A percentile compares a stretch with the other conserved stretches of the same genome.
phyloP scores from a whole-genome alignment of 1,284 basidiomycete species.

The Grifola frondosa region DNA sequence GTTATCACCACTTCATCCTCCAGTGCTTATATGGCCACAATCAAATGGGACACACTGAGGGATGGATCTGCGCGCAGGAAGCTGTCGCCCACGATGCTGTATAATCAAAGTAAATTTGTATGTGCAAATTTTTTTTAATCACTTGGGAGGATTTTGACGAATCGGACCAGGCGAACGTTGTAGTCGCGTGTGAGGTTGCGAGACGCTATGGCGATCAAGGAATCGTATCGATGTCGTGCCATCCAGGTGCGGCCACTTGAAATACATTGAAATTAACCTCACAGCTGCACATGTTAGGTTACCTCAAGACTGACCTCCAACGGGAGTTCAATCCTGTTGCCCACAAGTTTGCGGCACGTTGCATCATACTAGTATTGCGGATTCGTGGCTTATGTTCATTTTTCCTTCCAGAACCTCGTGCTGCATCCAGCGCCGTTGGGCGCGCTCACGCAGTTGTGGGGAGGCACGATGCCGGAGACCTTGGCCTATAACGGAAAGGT shows the following conservation, averaged over 20 bases:
- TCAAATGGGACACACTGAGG: background rate
- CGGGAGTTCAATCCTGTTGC: slow-evolving; percentile 8
- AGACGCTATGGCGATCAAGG: slow-evolving; percentile 46
- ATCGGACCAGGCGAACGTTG: slow-evolving; percentile 31
- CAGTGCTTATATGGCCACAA: slow-evolving; percentile 9
- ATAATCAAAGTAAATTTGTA: background rate
- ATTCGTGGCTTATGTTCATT: too few species aligned
- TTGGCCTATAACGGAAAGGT: slow-evolving; percentile 25
- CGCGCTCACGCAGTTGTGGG: slow-evolving; percentile 26
- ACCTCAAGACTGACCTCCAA: slow-evolving; percentile 18
- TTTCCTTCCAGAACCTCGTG: slow-evolving; percentile 1
- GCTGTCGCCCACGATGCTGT: background rate
- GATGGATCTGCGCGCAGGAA: background rate
- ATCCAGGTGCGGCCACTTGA: slow-evolving; percentile 31
- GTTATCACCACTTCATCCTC: slow-evolving; percentile 20
- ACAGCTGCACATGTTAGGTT: slow-evolving; percentile 3
- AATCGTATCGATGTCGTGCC: slow-evolving; percentile 46
- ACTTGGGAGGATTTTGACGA: slow-evolving; percentile 3
- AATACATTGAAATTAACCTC: background rate
- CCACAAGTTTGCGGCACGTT: slow-evolving; percentile 9
- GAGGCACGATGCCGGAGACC: slow-evolving; percentile 23
- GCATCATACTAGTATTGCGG: too few species aligned
- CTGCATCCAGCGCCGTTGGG: slow-evolving; percentile 19
- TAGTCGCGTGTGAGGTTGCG: slow-evolving; percentile 47
- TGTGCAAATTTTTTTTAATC: too few species aligned